Percentiles rank a stretch among this genome's conserved stretches.
These are phyloP conservation scores for Seiridium cupressi DNA, from an alignment of 2,329 filamentous ascomycete genomes.

Conservation along the genomic window DNA sequence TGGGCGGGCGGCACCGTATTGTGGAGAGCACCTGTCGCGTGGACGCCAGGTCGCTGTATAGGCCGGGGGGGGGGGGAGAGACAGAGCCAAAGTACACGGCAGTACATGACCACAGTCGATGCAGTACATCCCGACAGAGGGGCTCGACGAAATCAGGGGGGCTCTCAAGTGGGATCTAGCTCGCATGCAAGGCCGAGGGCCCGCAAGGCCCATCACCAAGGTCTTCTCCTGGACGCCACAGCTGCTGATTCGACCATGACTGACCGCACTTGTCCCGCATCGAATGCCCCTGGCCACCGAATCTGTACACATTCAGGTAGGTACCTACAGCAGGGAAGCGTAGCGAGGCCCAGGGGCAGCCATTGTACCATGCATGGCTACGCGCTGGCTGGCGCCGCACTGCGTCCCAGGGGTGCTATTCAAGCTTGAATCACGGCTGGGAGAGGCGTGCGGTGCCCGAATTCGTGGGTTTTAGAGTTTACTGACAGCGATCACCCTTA, in stretches of 20 bases:
- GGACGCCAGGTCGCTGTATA: neutral
- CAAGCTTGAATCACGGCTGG: constrained; percentile 3
- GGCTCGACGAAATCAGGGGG: neutral
- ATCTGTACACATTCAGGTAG: neutral
- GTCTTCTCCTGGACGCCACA: neutral
- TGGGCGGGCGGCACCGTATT: constrained; percentile 1
- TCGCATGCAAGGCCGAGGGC: neutral
- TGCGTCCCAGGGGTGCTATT: neutral
- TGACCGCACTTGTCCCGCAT: neutral
- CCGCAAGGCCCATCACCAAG: neutral
- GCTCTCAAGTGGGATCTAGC: neutral
- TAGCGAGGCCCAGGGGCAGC: too few species aligned
- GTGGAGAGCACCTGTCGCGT: constrained; percentile 5
- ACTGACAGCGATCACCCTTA: neutral
- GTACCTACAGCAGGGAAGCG: too few species aligned
- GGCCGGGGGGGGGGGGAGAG: neutral
- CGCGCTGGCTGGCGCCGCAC: neutral
- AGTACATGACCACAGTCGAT: neutral
- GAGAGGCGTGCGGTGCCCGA: neutral
- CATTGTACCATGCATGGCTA: neutral
- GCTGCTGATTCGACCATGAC: neutral
- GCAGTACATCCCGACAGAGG: neutral
- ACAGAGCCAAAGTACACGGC: neutral
- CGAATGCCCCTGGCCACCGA: neutral
- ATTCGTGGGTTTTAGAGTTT: neutral